Percentiles rank a stretch among this genome's conserved stretches.
These are phyloP conservation scores for Mrakia frigida DNA, from an alignment of 768 basidiomycete species.

Conservation along the genomic window DNA sequence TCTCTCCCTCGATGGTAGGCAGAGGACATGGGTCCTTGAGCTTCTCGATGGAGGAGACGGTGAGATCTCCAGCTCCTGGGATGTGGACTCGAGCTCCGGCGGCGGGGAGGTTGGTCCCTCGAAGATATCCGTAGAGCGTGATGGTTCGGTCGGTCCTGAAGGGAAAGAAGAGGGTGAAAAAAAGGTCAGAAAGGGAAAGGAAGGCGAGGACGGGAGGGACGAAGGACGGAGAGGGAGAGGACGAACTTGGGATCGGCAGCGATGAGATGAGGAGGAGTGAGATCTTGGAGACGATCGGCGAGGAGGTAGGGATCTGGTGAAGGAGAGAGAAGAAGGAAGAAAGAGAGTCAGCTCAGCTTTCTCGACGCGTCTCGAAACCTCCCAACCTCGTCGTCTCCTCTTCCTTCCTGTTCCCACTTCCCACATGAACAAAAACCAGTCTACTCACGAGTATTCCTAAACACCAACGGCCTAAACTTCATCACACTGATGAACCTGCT, in stretches of 20 bases:
- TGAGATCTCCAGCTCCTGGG: conserved; percentile 87
- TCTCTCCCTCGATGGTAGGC: conserved; percentile 85
- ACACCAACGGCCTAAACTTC: conserved; percentile 96
- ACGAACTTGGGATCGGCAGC: conserved; percentile 76
- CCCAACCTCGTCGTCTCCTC: background rate
- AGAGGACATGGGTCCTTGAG: conserved; percentile 94
- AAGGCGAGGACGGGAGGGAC: background rate
- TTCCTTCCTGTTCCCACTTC: background rate
- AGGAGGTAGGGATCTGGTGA: conserved; percentile 78
- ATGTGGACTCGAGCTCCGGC: conserved; percentile 68
- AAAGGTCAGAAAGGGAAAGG: background rate
- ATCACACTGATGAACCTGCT: conserved; percentile 94
- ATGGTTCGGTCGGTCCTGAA: conserved; percentile 60
- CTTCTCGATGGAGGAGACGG: conserved; percentile 63
- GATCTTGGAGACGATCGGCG: conserved; percentile 88
- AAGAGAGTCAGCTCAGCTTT: background rate
- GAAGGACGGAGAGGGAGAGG: background rate
- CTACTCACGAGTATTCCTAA: conserved; percentile 63
- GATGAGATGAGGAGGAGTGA: conserved; percentile 79
- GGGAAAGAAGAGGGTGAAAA: background rate
- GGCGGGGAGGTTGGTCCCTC: conserved; percentile 56
- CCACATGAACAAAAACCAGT: background rate
- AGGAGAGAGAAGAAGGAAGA: background rate
- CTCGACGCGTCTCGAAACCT: background rate
- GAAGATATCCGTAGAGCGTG: conserved; percentile 89